A percentile compares a stretch with the other conserved stretches of the same genome.
phyloP scores from a whole-genome alignment of 805 yeast species.

The Hanseniaspora taiwanica region DNA sequence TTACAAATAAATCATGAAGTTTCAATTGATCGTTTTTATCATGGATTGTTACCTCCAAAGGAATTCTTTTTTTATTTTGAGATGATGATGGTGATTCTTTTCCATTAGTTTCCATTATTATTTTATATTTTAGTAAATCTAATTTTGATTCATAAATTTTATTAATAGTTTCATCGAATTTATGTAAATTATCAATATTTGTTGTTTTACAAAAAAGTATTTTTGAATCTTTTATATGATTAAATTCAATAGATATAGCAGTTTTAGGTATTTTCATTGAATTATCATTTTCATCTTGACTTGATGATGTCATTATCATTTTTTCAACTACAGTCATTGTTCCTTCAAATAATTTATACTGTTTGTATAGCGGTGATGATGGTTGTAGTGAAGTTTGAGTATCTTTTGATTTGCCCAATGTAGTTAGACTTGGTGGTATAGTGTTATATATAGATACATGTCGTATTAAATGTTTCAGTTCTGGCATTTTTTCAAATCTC shows the following conservation, averaged over 20 bases:
- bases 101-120: neutral
- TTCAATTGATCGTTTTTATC: slow-evolving; percentile 10
- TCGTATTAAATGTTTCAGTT: slow-evolving; percentile 8
- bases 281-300: no score
- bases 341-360: slow-evolving; percentile 12
- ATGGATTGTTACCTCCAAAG: slow-evolving; percentile 12
- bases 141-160: slow-evolving; percentile 7
- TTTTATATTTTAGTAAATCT: neutral
- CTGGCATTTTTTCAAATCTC: slow-evolving; percentile 2
- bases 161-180: slow-evolving; percentile 10
- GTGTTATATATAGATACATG: slow-evolving; percentile 11
- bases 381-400: neutral
- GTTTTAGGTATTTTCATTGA: slow-evolving; percentile 7
- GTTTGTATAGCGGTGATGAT: no score
- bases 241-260: slow-evolving; percentile 12
- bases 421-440: slow-evolving; percentile 10
- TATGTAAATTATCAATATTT: slow-evolving; percentile 10
- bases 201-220: slow-evolving; percentile 12
- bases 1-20: slow-evolving; percentile 15
- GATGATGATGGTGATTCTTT: no score
- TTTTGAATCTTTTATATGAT: slow-evolving; percentile 4
- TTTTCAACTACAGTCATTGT: slow-evolving; percentile 11
- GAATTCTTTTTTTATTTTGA: slow-evolving; percentile 11
- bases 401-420: slow-evolving; percentile 2
- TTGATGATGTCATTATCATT: no score